Evolutionary conservation across 1,284 basidiomycete species (phyloP).

Genomic region (Melanopsichium pennsylvanicum): DNA sequence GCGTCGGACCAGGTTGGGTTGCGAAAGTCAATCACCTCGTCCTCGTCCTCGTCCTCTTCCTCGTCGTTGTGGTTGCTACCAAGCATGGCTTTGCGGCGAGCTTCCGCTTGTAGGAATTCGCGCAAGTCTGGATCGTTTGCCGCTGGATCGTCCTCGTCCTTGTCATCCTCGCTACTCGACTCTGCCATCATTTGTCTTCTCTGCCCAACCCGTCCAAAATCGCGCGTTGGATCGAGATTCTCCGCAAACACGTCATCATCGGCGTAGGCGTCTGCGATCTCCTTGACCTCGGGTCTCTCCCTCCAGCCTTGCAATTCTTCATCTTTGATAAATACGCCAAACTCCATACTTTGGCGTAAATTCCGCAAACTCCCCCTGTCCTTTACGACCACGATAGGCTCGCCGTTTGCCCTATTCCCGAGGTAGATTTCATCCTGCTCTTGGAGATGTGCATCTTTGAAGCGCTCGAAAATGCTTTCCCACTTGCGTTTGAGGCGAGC

Average conservation of each 20-base stretch:
- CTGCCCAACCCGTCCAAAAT: neutral
- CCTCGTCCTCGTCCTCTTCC: conserved; percentile 15
- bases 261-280: conserved; percentile 14
- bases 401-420: conserved; percentile 46
- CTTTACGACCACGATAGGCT: conserved; percentile 50
- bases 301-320: conserved; percentile 53
- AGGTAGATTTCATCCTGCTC: conserved; percentile 64
- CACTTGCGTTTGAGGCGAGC: conserved; percentile 59
- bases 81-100: conserved; percentile 28
- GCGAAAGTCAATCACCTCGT: conserved; percentile 36
- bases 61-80: conserved; percentile 3
- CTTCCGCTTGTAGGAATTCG: conserved; percentile 49
- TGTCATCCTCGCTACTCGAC: conserved; percentile 20
- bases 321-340: conserved; percentile 60
- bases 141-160: conserved; percentile 20
- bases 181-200: neutral
- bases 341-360: conserved; percentile 42
- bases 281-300: conserved; percentile 21
- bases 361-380: conserved; percentile 56
- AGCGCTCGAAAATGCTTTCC: conserved; percentile 61
- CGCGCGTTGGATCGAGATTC: conserved; percentile 24
- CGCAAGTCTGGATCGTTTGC: conserved; percentile 46
- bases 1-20: conserved; percentile 20
- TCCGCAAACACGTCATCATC: conserved; percentile 24
- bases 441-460: conserved; percentile 59